These are phyloP conservation scores for Pyrenochaeta sp. DNA, from an alignment of 2,329 filamentous ascomycete species.

Conservation along the genomic window DNA sequence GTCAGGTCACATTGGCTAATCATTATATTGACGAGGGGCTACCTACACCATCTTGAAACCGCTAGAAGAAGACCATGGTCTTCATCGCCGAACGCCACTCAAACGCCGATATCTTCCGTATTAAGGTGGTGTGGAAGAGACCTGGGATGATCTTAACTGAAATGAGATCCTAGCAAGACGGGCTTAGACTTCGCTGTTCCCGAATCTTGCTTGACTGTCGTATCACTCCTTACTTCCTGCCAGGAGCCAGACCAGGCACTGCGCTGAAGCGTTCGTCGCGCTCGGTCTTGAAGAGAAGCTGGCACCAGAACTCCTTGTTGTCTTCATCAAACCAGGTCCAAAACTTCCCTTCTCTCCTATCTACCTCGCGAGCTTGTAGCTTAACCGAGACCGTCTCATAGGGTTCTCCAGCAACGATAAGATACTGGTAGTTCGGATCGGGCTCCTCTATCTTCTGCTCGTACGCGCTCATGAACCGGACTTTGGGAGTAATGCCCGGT, in stretches of 20 bases:
- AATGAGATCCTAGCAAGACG: neutral
- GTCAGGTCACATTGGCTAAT: slow-evolving; percentile 23
- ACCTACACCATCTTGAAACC: slow-evolving; percentile 29
- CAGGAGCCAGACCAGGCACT: slow-evolving; percentile 69
- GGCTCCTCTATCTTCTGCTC: slow-evolving; percentile 93
- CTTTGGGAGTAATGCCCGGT: slow-evolving; percentile 76
- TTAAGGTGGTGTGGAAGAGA: neutral
- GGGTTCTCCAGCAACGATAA: slow-evolving; percentile 93
- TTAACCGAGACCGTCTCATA: slow-evolving; percentile 99
- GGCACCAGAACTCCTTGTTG: slow-evolving; percentile 95
- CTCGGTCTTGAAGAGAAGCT: slow-evolving; percentile 98
- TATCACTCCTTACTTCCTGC: slow-evolving; percentile 38
- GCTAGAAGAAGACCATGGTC: neutral
- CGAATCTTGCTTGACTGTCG: slow-evolving; percentile 3
- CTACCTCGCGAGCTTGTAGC: slow-evolving; percentile 90
- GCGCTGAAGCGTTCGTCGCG: slow-evolving; percentile 86
- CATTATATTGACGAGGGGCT: slow-evolving; percentile 19
- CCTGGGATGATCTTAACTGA: neutral
- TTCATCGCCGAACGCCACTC: slow-evolving; percentile 20
- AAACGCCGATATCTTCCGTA: slow-evolving; percentile 7
- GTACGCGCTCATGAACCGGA: slow-evolving; percentile 97
- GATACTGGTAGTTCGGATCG: slow-evolving; percentile 93
- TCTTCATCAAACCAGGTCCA: slow-evolving; percentile 97
- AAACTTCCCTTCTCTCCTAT: slow-evolving; percentile 85
- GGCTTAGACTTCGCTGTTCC: neutral